Conservation (phyloP, 768 basidiomycete genomes). For the Boletus rufocinnamomeus region DNA sequence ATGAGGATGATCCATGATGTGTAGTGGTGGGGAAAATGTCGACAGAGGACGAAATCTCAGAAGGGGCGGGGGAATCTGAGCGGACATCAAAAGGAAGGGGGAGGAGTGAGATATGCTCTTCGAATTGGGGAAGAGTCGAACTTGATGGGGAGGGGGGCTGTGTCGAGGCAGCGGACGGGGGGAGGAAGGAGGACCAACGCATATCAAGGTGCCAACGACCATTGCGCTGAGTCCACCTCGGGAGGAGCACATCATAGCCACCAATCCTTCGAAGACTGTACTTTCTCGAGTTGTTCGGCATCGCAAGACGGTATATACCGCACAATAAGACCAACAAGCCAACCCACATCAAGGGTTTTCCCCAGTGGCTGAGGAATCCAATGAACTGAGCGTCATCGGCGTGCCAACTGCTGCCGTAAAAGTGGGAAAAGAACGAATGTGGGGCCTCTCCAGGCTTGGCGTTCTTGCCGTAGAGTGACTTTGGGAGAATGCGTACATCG, state of each 20-base stretch:
- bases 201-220: slow-evolving; percentile 77
- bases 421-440: slow-evolving; percentile 94
- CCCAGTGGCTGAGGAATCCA: slow-evolving; percentile 86
- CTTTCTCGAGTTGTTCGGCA: slow-evolving; percentile 62
- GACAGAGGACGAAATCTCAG: slow-evolving; percentile 46
- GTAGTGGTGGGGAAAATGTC: slow-evolving; percentile 46
- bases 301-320: slow-evolving; percentile 58
- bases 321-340: slow-evolving; percentile 71
- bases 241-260: slow-evolving; percentile 78
- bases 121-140: slow-evolving; percentile 49
- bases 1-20: slow-evolving; percentile 40
- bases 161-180: slow-evolving; percentile 42
- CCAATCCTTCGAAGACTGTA: slow-evolving; percentile 60
- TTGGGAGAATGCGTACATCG: slow-evolving; percentile 90
- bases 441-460: slow-evolving; percentile 80
- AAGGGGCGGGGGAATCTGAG: slow-evolving; percentile 56
- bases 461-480: slow-evolving; percentile 97
- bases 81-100: slow-evolving; percentile 64
- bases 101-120: slow-evolving; percentile 53
- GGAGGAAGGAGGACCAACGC: slow-evolving; percentile 52
- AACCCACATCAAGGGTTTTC: slow-evolving; percentile 85
- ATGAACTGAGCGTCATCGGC: slow-evolving; percentile 98
- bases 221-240: slow-evolving; percentile 68
- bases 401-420: slow-evolving; percentile 98
- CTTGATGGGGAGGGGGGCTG: slow-evolving; percentile 49